phyloP scores from a whole-genome alignment of 2,329 filamentous ascomycete genomes.

The Penicillium psychrosexuale region DNA sequence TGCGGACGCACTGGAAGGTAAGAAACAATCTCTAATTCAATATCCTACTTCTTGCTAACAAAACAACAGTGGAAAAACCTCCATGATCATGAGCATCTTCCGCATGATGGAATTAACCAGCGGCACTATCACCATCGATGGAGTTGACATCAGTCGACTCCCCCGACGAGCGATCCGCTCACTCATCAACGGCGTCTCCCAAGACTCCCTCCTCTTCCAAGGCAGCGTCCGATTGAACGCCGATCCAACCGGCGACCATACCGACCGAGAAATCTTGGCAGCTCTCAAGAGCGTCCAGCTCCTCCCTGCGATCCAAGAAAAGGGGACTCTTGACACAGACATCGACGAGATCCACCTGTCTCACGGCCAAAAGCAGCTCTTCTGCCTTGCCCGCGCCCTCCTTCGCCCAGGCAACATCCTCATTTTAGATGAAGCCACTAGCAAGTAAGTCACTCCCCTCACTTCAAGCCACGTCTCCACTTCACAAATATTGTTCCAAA shows the following conservation, averaged over 20 bases:
- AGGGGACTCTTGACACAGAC: slow-evolving; percentile 40
- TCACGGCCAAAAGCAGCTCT: slow-evolving; percentile 62
- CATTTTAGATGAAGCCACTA: slow-evolving; percentile 46
- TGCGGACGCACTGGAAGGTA: slow-evolving; percentile 43
- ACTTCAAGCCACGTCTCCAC: slow-evolving; percentile 6
- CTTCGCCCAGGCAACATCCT: slow-evolving; percentile 47
- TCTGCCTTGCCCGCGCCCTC: slow-evolving; percentile 60
- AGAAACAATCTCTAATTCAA: not conserved
- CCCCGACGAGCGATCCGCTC: slow-evolving; percentile 41
- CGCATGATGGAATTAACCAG: slow-evolving; percentile 42
- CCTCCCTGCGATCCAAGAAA: slow-evolving; percentile 36
- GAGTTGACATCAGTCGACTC: slow-evolving; percentile 40
- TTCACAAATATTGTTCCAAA: not conserved
- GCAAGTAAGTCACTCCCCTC: slow-evolving; percentile 29
- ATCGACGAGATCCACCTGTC: slow-evolving; percentile 53
- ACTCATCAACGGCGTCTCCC: slow-evolving; percentile 43
- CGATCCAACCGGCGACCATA: slow-evolving; percentile 34
- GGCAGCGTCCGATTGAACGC: slow-evolving; percentile 41
- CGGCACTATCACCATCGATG: slow-evolving; percentile 45
- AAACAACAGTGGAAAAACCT: slow-evolving; percentile 41
- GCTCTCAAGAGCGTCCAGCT: slow-evolving; percentile 41
- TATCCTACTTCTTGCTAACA: slow-evolving; percentile 2
- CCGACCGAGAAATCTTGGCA: slow-evolving; percentile 36
- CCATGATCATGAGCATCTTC: slow-evolving; percentile 43
- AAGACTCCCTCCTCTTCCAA: slow-evolving; percentile 44